Conservation (phyloP, 2,329 filamentous ascomycete species). For the Claviceps fusiformis region DNA sequence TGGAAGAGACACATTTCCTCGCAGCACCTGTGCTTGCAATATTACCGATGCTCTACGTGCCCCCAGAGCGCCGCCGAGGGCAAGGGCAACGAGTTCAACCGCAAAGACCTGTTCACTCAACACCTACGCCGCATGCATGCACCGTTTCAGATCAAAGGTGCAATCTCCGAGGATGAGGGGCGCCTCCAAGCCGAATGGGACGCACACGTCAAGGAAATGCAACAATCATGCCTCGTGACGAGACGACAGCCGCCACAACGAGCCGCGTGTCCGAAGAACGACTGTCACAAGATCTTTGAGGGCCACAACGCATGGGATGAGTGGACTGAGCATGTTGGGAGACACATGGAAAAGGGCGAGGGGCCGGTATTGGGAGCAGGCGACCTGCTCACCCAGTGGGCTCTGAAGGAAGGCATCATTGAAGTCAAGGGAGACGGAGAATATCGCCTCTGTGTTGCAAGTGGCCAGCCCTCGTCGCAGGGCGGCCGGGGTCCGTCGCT, state of each 20-base stretch:
- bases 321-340: conserved; percentile 82
- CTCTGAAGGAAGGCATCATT: conserved; percentile 50
- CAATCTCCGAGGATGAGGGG: conserved; percentile 42
- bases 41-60: conserved; percentile 51
- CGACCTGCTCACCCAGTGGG: conserved; percentile 44
- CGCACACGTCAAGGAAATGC: conserved; percentile 53
- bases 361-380: conserved; percentile 44
- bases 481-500: conserved; percentile 4
- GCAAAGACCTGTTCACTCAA: conserved; percentile 91
- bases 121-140: conserved; percentile 91
- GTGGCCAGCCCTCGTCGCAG: conserved; percentile 12
- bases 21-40: conserved; percentile 65
- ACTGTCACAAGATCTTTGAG: conserved; percentile 58
- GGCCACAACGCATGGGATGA: conserved; percentile 72
- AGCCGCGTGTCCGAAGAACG: conserved; percentile 57
- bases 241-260: conserved; percentile 56
- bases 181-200: conserved; percentile 52
- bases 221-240: conserved; percentile 57
- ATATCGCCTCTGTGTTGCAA: conserved; percentile 33
- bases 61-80: conserved; percentile 39
- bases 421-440: conserved; percentile 41
- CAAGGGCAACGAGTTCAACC: conserved; percentile 65
- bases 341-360: conserved; percentile 70
- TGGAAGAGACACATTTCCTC: conserved; percentile 94
- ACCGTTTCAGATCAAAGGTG: conserved; percentile 48